Conservation (phyloP, 2,329 filamentous ascomycete species). For the Mycocentrospora acerina region DNA sequence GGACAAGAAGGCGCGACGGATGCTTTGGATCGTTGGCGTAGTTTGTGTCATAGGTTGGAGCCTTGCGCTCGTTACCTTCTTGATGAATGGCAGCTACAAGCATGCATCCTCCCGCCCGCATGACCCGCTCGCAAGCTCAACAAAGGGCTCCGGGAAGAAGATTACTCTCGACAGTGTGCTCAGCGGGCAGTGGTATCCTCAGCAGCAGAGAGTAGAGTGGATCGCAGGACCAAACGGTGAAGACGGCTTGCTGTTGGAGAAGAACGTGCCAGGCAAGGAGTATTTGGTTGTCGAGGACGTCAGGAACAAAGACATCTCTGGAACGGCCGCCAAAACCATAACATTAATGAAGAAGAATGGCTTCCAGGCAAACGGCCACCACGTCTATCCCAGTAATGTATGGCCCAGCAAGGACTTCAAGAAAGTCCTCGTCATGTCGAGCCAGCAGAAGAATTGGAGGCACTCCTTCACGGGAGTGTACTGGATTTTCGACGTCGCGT, state of each 20-base stretch:
- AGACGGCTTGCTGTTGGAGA: slow-evolving; percentile 83
- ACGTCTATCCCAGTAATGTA: slow-evolving; percentile 60
- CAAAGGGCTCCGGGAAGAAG: slow-evolving; percentile 67
- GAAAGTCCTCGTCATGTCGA: slow-evolving; percentile 79
- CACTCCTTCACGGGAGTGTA: slow-evolving; percentile 85
- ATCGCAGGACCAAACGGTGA: slow-evolving; percentile 72
- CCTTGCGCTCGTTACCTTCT: slow-evolving; percentile 65
- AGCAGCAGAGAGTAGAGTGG: slow-evolving; percentile 70
- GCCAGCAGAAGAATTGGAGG: slow-evolving; percentile 76
- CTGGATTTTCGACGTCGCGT: slow-evolving; percentile 88
- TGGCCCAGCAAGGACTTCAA: slow-evolving; percentile 82
- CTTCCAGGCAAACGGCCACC: slow-evolving; percentile 62
- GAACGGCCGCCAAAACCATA: slow-evolving; percentile 54
- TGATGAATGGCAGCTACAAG: slow-evolving; percentile 66
- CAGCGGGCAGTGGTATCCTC: slow-evolving; percentile 64
- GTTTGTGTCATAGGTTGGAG: slow-evolving; percentile 69
- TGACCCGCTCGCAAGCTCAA: slow-evolving; percentile 65
- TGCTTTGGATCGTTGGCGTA: slow-evolving; percentile 61
- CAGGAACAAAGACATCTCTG: slow-evolving; percentile 51
- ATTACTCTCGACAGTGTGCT: slow-evolving; percentile 73
- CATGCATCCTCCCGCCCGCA: slow-evolving; percentile 65
- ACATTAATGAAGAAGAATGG: slow-evolving; percentile 71
- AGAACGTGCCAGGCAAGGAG: slow-evolving; percentile 60
- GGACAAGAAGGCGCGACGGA: slow-evolving; percentile 65
- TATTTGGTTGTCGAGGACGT: slow-evolving; percentile 89